Conservation (phyloP, 768 basidiomycete species). For the Suillus paluster region DNA sequence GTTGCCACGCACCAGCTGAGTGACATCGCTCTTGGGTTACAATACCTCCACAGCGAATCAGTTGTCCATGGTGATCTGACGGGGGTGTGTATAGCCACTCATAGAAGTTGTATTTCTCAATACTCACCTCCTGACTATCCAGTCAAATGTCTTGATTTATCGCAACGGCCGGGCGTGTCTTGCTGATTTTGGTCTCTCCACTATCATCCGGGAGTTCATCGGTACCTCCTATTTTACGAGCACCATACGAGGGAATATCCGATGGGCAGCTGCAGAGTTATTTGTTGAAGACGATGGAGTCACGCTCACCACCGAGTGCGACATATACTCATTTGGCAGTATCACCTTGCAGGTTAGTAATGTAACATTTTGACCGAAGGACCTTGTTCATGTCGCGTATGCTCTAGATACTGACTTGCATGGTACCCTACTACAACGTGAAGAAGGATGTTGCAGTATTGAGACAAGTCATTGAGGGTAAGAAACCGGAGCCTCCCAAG, state of each 20-base stretch:
- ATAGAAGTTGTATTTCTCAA: background rate
- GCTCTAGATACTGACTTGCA: conserved; percentile 9
- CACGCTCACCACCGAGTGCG: conserved; percentile 26
- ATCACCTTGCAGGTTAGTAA: conserved; percentile 27
- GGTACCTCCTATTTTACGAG: conserved; percentile 36
- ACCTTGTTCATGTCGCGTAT: background rate
- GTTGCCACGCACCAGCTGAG: background rate
- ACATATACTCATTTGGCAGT: conserved; percentile 52
- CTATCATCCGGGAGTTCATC: conserved; percentile 40
- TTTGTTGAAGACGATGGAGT: conserved; percentile 20
- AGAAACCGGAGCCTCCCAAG: conserved; percentile 6
- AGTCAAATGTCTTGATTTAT: conserved; percentile 37
- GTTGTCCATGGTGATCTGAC: conserved; percentile 13
- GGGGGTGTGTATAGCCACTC: background rate
- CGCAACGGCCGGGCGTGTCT: conserved; percentile 42
- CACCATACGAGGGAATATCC: conserved; percentile 41
- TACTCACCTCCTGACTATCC: background rate
- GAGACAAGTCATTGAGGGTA: conserved; percentile 5
- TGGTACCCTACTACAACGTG: conserved; percentile 9
- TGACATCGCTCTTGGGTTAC: conserved; percentile 16
- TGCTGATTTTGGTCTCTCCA: conserved; percentile 52
- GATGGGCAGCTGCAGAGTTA: conserved; percentile 51
- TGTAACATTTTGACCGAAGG: background rate
- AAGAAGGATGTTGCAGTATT: conserved; percentile 12
- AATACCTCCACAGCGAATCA: conserved; percentile 18